These are phyloP conservation scores for Umbelopsis sp. DNA, from an alignment of 192 early-diverging fungal species.

Conservation along the genomic window DNA sequence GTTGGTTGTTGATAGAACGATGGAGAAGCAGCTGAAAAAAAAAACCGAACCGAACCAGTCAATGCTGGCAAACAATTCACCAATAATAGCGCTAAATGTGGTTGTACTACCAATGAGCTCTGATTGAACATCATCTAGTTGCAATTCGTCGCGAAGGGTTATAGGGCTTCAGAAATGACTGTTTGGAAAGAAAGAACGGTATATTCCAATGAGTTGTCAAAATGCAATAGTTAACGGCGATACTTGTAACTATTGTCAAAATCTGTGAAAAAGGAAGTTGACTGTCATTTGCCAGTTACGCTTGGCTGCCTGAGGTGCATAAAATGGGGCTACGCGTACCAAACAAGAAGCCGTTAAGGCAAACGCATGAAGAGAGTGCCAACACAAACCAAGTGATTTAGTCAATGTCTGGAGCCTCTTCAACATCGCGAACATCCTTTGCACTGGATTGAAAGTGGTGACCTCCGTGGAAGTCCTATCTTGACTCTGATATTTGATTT, in stretches of 20 bases:
- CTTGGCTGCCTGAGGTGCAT: background rate
- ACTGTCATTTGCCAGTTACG: background rate
- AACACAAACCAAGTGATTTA: background rate
- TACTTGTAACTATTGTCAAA: slow-evolving; percentile 7
- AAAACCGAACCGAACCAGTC: slow-evolving; percentile 10
- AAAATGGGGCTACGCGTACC: background rate
- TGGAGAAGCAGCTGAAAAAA: slow-evolving; percentile 41
- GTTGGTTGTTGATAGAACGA: slow-evolving; percentile 55
- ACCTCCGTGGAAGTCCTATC: background rate
- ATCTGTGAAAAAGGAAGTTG: background rate
- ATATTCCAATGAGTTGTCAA: background rate
- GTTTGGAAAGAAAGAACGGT: background rate
- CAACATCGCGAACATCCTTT: background rate
- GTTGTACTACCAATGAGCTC: slow-evolving; percentile 58
- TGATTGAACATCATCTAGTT: slow-evolving; percentile 43
- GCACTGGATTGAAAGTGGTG: background rate
- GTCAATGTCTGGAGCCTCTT: slow-evolving; percentile 4
- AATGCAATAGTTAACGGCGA: background rate
- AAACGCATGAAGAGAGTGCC: background rate
- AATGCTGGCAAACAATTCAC: slow-evolving; percentile 50
- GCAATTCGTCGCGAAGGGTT: slow-evolving; percentile 57
- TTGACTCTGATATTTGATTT: background rate
- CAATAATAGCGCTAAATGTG: slow-evolving; percentile 55
- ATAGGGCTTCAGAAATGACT: slow-evolving; percentile 59
- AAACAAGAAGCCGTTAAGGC: slow-evolving; percentile 6